phyloP scores from a whole-genome alignment of 2,329 filamentous ascomycete species.

The Pseudophaeomoniella oleicola region DNA sequence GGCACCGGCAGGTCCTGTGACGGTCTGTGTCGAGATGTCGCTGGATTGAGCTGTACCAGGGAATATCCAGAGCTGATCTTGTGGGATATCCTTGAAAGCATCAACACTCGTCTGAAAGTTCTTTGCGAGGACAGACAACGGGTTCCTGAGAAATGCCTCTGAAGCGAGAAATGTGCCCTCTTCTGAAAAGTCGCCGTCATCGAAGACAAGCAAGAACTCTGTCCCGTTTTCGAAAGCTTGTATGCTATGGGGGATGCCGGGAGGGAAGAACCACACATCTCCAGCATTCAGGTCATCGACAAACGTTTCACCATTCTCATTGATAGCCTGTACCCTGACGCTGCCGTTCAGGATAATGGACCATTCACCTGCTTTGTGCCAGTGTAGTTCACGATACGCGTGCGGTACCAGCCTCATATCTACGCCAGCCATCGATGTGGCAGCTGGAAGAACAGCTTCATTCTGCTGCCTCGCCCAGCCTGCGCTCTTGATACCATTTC shows the following conservation, averaged over 20 bases:
- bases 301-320: conserved; percentile 33
- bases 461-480: conserved; percentile 45
- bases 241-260: conserved; percentile 23
- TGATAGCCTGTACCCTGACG: conserved; percentile 29
- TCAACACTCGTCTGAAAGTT: conserved; percentile 23
- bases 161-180: conserved; percentile 45
- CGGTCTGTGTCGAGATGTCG: conserved; percentile 28
- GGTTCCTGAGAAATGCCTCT: conserved; percentile 26
- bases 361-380: conserved; percentile 26
- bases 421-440: conserved; percentile 41
- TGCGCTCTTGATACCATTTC: conserved; percentile 27
- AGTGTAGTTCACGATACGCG: conserved; percentile 50
- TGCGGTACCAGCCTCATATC: conserved; percentile 44
- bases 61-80: conserved; percentile 28
- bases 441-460: conserved; percentile 31
- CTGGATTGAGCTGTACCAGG: conserved; percentile 21
- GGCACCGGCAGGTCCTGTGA: conserved; percentile 21
- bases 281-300: conserved; percentile 24
- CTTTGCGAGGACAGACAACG: conserved; percentile 14
- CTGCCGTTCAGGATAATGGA: conserved; percentile 24
- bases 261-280: conserved; percentile 22
- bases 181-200: conserved; percentile 50
- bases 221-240: conserved; percentile 50
- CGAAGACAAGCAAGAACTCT: conserved; percentile 51
- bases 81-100: conserved; percentile 21